These are phyloP conservation scores for Globisporangium heterothallicum DNA, from an alignment of 352 stramenopile genomes.

Conservation along the genomic window DNA sequence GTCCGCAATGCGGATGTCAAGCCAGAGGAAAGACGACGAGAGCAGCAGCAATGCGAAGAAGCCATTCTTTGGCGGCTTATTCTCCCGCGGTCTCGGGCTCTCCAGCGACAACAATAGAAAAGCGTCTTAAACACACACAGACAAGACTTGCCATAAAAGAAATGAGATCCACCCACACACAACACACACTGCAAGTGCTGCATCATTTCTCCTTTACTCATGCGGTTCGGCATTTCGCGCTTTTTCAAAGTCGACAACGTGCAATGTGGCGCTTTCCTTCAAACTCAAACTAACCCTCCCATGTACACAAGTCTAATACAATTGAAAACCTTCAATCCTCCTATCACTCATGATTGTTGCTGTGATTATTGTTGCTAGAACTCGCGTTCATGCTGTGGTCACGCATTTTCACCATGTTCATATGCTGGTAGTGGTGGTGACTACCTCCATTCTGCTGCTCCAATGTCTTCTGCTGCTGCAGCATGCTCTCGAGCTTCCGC, in stretches of 20 bases:
- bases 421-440: slow-evolving; percentile 1
- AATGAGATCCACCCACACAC: no score
- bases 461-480: slow-evolving; percentile 46
- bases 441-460: slow-evolving; percentile 3
- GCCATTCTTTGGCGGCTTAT: slow-evolving; percentile 42
- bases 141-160: no score
- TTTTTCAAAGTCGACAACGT: no score
- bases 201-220: no score
- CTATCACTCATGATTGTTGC: no score
- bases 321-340: no score
- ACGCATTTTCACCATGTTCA: not conserved
- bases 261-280: no score
- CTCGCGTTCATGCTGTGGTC: not conserved
- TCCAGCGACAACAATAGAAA: not conserved
- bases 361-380: no score
- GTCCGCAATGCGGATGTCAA: slow-evolving; percentile 18
- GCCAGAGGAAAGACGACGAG: slow-evolving; percentile 6
- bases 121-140: not conserved
- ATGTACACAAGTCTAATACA: no score
- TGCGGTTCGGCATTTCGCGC: no score
- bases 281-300: no score
- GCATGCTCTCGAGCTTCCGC: slow-evolving; percentile 51
- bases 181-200: no score
- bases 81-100: slow-evolving; percentile 15
- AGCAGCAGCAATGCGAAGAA: slow-evolving; percentile 13